Base-by-base conservation (phyloP, 1,139 yeast species). In the Suhomyces terraborum region DNA sequence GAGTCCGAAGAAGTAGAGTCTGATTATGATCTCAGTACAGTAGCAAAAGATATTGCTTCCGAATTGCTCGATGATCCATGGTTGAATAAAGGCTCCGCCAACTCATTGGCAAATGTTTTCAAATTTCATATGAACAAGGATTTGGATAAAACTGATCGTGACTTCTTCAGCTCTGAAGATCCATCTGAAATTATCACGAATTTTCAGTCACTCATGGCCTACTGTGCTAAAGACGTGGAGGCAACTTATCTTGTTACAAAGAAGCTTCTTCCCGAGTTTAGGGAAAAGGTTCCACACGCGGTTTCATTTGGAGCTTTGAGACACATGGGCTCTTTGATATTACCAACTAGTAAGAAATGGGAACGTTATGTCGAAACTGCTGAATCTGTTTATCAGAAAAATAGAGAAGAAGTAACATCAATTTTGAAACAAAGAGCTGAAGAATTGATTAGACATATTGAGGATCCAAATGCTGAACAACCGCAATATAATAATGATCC, bases 261-360 rank as follows among this genome's bases (percentile, higher is more conserved):
- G 42, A 79, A 79, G 45, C 76, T 89, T 0, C 77, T 84, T 35
- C 96, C 96, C 0, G 66, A 69, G 24, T 94, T 87, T 55, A 63
- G 79, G 29, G 55, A 67, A 22, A 77, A 80, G 39, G 81, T 91
- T 24, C 96, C 98, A 0, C 98, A 94, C 61, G 98, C 98, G 0
- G 96, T 91, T 1, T 88, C 95, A 18, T 86, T 93, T 67, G 93
- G 95, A 1, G 97, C 96, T 0, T 67, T 93, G 42, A 73, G 85
- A 48, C 84, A 82, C 47, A 69, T 94, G 57, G 84, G 91, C 4
- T 73, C 84, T n/a, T 77, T 87, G 40, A 77, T 91, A 38, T 67
- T 94, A 35, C 96, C 99, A 2, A 85, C 95, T 1, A 80, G 87
- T 14, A 63, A 64, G 12, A 67, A 75, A 24, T 94, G 98, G 98